phyloP scores from a whole-genome alignment of 1,284 basidiomycete species.

The Abortiporus biennis region DNA sequence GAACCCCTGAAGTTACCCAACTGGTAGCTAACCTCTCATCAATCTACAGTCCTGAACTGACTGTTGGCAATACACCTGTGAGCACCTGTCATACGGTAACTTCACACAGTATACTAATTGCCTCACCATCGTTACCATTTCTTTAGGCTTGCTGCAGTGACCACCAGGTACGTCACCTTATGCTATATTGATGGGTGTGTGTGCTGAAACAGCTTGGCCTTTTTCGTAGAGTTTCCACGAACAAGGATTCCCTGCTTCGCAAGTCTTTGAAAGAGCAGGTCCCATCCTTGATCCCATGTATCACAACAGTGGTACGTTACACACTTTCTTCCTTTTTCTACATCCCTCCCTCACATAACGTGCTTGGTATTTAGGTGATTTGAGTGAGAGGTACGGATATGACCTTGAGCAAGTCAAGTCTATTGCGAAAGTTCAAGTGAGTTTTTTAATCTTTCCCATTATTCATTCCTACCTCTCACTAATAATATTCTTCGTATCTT shows the following conservation, averaged over 20 bases:
- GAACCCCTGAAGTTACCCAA: constrained; percentile 68
- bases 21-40: constrained; percentile 68
- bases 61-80: constrained; percentile 66
- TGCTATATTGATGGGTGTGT: neutral
- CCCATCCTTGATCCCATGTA: constrained; percentile 83
- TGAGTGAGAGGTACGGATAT: constrained; percentile 72
- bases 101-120: constrained; percentile 2
- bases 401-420: constrained; percentile 75
- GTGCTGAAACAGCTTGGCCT: neutral
- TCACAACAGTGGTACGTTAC: constrained; percentile 62
- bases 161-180: constrained; percentile 50
- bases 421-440: constrained; percentile 81
- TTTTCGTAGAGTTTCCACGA: constrained; percentile 64
- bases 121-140: neutral
- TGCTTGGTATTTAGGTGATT: constrained; percentile 43
- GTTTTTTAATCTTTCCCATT: constrained; percentile 13
- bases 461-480: neutral
- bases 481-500: too few relatives aligned
- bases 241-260: constrained; percentile 77
- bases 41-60: constrained; percentile 78
- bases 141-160: constrained; percentile 79
- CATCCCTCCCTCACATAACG: constrained; percentile 1
- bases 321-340: neutral
- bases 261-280: constrained; percentile 80
- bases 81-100: constrained; percentile 16